A percentile compares a stretch with the other conserved stretches of the same genome.
Conservation (phyloP, 75 land plant genomes). For the Ceratopteris richardii region DNA sequence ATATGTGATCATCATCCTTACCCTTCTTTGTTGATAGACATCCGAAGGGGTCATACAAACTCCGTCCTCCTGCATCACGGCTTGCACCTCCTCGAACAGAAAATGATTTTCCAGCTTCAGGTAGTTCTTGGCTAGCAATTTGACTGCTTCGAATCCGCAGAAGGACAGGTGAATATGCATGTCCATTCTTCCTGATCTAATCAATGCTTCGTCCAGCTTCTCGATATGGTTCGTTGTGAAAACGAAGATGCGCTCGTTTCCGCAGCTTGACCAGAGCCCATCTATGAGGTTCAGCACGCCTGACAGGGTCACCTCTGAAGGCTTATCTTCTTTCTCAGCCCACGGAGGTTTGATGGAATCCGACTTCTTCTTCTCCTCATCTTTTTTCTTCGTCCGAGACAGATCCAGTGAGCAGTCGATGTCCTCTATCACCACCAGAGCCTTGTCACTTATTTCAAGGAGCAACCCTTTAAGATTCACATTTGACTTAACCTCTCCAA, state of each 20-base stretch:
- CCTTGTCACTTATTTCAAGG: conserved; percentile 46
- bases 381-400: conserved; percentile 8
- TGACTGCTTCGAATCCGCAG: conserved; percentile 50
- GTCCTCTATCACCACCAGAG: conserved; percentile 73
- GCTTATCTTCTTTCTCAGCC: too few species aligned
- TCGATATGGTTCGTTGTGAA: conserved; percentile 36
- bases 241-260: conserved; percentile 52
- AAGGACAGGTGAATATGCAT: conserved; percentile 60
- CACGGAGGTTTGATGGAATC: too few species aligned
- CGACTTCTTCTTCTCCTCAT: too few species aligned
- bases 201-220: conserved; percentile 56
- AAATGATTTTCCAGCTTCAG: conserved; percentile 31
- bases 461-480: conserved; percentile 45
- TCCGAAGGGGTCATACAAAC: conserved; percentile 11
- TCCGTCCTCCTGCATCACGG: conserved; percentile 20
- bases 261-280: conserved; percentile 19
- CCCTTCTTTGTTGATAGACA: too few species aligned
- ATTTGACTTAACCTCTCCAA: conserved; percentile 50
- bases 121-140: conserved; percentile 52
- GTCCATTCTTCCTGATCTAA: conserved; percentile 72
- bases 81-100: conserved; percentile 19
- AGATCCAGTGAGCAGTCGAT: conserved; percentile 65
- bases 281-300: conserved; percentile 74
- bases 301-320: conserved; percentile 43
- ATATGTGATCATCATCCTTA: too few species aligned